phyloP scores from a whole-genome alignment of 1,139 yeast species.

The Debaryomycetaceae sp. region DNA sequence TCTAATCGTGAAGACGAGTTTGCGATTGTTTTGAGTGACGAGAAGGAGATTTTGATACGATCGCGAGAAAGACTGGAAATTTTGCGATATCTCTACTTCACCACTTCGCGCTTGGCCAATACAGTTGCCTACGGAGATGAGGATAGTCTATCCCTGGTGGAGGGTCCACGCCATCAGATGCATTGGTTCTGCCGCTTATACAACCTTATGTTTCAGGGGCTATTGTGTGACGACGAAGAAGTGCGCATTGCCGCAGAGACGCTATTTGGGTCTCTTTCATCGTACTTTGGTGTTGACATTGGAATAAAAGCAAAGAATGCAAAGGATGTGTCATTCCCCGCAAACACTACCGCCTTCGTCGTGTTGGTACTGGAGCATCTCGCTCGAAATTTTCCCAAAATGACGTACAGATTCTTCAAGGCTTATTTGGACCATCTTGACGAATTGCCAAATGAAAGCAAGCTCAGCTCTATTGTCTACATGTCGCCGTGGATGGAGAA shows the following conservation, averaged over 20 bases:
- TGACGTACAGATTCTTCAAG: slow-evolving; percentile 51
- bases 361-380: slow-evolving; percentile 49
- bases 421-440: slow-evolving; percentile 53
- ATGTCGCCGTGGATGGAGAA: slow-evolving; percentile 75
- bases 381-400: slow-evolving; percentile 44
- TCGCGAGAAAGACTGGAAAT: slow-evolving; percentile 59
- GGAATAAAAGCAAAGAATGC: slow-evolving; percentile 50
- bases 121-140: slow-evolving; percentile 11
- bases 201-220: slow-evolving; percentile 57
- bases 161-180: slow-evolving; percentile 11
- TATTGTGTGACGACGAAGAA: slow-evolving; percentile 47
- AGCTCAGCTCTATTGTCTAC: slow-evolving; percentile 37
- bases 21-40: slow-evolving; percentile 40
- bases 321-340: slow-evolving; percentile 61
- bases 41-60: slow-evolving; percentile 37
- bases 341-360: slow-evolving; percentile 56
- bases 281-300: slow-evolving; percentile 49
- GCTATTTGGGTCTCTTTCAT: slow-evolving; percentile 52
- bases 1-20: slow-evolving; percentile 29
- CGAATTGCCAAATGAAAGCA: slow-evolving; percentile 22
- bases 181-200: slow-evolving; percentile 50
- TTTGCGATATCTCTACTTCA: slow-evolving; percentile 56
- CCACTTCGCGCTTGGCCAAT: slow-evolving; percentile 42
- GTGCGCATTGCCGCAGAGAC: slow-evolving; percentile 57
- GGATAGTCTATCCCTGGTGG: slow-evolving; percentile 9